Evolutionary conservation across 140 eudicot genomes (phyloP).

Genomic region (Eryngium alpinum): DNA sequence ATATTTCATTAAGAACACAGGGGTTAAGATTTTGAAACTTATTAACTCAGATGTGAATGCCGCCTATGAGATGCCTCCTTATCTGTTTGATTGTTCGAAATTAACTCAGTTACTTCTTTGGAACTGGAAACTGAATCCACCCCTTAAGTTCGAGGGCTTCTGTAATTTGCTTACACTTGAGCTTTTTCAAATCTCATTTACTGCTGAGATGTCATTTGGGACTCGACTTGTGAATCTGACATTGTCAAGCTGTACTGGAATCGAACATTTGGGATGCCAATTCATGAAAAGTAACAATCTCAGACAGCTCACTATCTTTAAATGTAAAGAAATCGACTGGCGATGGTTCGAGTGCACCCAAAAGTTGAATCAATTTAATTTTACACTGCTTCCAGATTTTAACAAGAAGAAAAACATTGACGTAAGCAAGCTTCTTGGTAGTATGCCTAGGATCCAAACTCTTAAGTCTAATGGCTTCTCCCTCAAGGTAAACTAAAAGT

Average conservation of each 20-base stretch:
- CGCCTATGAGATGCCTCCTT: conserved; percentile 5
- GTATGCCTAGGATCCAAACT: background rate
- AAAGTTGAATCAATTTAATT: background rate
- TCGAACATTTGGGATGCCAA: background rate
- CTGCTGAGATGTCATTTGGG: background rate
- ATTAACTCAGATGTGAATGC: too few species aligned
- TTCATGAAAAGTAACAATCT: background rate
- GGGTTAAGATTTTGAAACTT: too few species aligned
- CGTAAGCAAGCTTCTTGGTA: background rate
- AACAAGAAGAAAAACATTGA: background rate
- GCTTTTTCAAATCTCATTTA: background rate
- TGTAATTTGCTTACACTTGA: background rate
- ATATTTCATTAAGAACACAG: too few species aligned
- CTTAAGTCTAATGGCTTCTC: background rate
- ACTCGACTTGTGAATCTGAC: background rate
- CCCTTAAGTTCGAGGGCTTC: background rate
- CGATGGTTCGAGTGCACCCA: background rate
- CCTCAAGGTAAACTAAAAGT: background rate
- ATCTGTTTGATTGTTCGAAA: conserved; percentile 2
- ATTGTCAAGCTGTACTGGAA: background rate
- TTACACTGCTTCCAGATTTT: too few species aligned
- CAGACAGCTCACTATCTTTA: background rate
- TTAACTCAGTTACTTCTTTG: conserved; percentile 7
- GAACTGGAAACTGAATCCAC: background rate
- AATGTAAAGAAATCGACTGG: background rate